Conservation (phyloP, 805 yeast genomes). For the Blastobotrys parvus region DNA sequence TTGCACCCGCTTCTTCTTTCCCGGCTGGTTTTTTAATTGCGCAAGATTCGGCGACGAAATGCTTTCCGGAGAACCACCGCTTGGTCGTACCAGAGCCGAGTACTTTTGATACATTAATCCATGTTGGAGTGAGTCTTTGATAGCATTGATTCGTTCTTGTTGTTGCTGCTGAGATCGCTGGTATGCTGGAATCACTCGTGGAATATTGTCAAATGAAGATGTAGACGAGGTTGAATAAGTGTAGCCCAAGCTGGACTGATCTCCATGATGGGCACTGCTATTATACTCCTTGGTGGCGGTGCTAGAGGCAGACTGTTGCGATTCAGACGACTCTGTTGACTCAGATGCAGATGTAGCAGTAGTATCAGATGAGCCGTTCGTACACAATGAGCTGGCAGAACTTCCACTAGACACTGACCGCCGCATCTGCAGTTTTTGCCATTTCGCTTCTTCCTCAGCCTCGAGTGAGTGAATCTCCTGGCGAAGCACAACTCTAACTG, state of each 20-base stretch:
- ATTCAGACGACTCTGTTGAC: background rate
- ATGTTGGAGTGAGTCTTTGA: background rate
- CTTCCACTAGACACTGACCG: background rate
- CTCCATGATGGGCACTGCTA: background rate
- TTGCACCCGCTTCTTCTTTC: background rate
- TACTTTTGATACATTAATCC: conserved; percentile 2
- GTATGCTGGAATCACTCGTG: background rate
- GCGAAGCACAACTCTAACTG: conserved; percentile 23
- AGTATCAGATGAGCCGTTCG: background rate
- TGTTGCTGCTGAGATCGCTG: background rate
- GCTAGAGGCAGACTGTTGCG: background rate
- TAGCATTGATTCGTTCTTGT: conserved; percentile 1
- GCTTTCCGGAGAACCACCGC: background rate
- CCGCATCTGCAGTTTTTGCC: conserved; percentile 3
- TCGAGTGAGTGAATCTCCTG: conserved; percentile 19
- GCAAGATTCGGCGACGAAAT: no score
- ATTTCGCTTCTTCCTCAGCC: conserved; percentile 14
- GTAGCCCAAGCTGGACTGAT: background rate
- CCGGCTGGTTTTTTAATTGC: background rate
- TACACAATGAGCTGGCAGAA: background rate
- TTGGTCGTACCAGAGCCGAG: background rate
- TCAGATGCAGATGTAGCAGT: background rate
- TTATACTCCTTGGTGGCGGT: background rate
- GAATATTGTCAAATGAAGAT: background rate
- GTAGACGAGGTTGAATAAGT: background rate